Evolutionary conservation across 352 stramenopile genomes (phyloP).

Genomic region (Pythium scleroteichum): DNA sequence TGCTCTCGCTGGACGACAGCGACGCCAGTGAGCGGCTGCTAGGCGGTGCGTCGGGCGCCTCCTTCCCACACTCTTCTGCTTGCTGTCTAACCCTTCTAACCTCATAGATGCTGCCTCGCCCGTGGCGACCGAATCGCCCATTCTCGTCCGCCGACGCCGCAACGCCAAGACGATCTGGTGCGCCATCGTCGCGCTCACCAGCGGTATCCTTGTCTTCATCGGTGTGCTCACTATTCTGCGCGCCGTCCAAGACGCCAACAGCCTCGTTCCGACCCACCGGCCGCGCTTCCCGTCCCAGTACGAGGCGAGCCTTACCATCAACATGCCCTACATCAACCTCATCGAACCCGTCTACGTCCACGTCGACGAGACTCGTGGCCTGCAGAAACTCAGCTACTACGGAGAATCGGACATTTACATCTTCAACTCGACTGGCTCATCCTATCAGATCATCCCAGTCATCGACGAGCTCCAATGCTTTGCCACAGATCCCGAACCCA

Average conservation of each 20-base stretch:
- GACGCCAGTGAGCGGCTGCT: slow-evolving; percentile 54
- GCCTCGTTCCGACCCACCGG: slow-evolving; percentile 63
- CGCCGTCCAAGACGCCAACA: slow-evolving; percentile 77
- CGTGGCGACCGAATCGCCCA: slow-evolving; percentile 29
- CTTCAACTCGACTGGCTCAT: slow-evolving; percentile 76
- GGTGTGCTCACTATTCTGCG: slow-evolving; percentile 79
- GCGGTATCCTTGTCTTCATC: slow-evolving; percentile 83
- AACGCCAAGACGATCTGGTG: slow-evolving; percentile 80
- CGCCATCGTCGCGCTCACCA: slow-evolving; percentile 74
- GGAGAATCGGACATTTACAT: slow-evolving; percentile 88
- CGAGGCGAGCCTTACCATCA: slow-evolving; percentile 84
- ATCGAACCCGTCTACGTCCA: slow-evolving; percentile 88
- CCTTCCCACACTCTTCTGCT: background rate
- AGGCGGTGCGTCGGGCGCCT: slow-evolving; percentile 28
- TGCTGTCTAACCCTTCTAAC: background rate
- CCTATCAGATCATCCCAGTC: slow-evolving; percentile 84
- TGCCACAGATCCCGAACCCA: slow-evolving; percentile 44
- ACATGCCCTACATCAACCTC: slow-evolving; percentile 90
- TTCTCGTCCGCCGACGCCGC: slow-evolving; percentile 49
- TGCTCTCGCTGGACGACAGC: slow-evolving; percentile 45
- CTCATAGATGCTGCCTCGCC: slow-evolving; percentile 17
- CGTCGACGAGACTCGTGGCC: slow-evolving; percentile 63
- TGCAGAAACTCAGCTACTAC: slow-evolving; percentile 89
- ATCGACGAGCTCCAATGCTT: slow-evolving; percentile 81
- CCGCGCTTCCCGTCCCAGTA: slow-evolving; percentile 82